These are phyloP conservation scores for Ochetophila trinervis DNA, from an alignment of 306 rosid species.

Conservation along the genomic window DNA sequence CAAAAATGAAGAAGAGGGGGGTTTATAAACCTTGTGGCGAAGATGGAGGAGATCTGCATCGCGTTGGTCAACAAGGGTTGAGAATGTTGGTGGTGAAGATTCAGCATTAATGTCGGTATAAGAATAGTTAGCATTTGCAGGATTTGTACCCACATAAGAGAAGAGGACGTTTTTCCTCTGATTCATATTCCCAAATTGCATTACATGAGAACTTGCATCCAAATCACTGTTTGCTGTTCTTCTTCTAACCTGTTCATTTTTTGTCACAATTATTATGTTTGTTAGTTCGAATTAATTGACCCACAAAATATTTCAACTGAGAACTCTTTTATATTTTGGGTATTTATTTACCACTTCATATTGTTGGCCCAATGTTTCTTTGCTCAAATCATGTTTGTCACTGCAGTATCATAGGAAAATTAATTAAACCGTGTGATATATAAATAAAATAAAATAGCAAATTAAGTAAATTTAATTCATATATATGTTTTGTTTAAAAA, in stretches of 20 bases:
- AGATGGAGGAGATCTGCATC: constrained; percentile 43
- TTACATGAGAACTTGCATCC: constrained; percentile 34
- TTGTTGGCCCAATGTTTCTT: constrained; percentile 45
- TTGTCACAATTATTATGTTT: too few species aligned
- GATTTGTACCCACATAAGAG: constrained; percentile 39
- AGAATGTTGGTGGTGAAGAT: neutral
- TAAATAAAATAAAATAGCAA: too few species aligned
- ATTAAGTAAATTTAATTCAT: neutral
- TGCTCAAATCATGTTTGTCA: constrained; percentile 39
- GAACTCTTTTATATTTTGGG: neutral
- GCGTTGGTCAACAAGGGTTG: constrained; percentile 30
- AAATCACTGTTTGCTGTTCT: constrained; percentile 17
- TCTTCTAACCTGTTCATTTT: constrained; percentile 30
- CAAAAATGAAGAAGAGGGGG: too few species aligned
- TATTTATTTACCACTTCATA: constrained; percentile 31
- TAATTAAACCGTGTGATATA: neutral
- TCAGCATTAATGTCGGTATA: neutral
- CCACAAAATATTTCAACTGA: neutral
- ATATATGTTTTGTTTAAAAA: neutral
- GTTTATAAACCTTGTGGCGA: constrained; percentile 31
- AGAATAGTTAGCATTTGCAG: neutral
- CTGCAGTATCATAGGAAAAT: constrained; percentile 18
- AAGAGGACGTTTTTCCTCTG: constrained; percentile 6
- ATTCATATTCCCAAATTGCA: constrained; percentile 41
- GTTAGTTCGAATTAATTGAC: neutral